phyloP scores from a whole-genome alignment of 495 filamentous ascomycete species.

The Emericellopsis terricola region DNA sequence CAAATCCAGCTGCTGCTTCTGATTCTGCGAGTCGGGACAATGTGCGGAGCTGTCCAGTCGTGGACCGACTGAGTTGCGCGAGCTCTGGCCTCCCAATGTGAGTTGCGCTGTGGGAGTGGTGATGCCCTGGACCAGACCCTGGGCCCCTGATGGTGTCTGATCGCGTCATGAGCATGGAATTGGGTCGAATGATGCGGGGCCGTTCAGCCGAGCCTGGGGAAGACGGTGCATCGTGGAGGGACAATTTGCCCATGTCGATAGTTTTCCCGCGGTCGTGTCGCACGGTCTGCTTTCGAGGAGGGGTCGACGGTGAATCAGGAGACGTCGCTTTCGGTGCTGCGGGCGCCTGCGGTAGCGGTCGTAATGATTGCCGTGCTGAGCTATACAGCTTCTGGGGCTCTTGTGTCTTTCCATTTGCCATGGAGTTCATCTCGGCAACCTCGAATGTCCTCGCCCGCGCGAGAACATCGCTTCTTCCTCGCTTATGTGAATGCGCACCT shows the following conservation, averaged over 20 bases:
- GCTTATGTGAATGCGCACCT: constrained; percentile 50
- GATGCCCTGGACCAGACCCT: constrained; percentile 7
- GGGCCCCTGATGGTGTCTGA: constrained; percentile 22
- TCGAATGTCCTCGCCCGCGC: constrained; percentile 14
- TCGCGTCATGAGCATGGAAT: constrained; percentile 33
- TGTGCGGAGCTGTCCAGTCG: constrained; percentile 74
- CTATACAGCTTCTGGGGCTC: constrained; percentile 42
- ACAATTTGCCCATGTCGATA: constrained; percentile 30
- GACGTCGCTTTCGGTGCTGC: constrained; percentile 23
- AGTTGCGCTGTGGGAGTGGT: constrained; percentile 12
- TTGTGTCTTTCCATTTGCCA: too few species aligned
- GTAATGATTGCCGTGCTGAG: constrained; percentile 54
- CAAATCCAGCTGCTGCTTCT: constrained; percentile 58
- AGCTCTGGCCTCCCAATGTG: constrained; percentile 52
- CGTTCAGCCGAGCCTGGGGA: constrained; percentile 17
- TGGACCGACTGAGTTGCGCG: constrained; percentile 59
- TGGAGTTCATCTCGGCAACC: constrained; percentile 16
- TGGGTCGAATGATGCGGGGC: constrained; percentile 27
- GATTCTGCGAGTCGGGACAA: constrained; percentile 72
- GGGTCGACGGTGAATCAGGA: constrained; percentile 7
- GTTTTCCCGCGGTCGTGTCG: constrained; percentile 30
- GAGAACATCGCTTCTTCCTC: constrained; percentile 55
- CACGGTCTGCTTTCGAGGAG: constrained; percentile 9
- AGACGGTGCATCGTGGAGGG: constrained; percentile 13
- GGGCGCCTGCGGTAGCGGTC: constrained; percentile 57